Evolutionary conservation across 345 rosid genomes (phyloP).

Genomic region (Acer yangbiense): DNA sequence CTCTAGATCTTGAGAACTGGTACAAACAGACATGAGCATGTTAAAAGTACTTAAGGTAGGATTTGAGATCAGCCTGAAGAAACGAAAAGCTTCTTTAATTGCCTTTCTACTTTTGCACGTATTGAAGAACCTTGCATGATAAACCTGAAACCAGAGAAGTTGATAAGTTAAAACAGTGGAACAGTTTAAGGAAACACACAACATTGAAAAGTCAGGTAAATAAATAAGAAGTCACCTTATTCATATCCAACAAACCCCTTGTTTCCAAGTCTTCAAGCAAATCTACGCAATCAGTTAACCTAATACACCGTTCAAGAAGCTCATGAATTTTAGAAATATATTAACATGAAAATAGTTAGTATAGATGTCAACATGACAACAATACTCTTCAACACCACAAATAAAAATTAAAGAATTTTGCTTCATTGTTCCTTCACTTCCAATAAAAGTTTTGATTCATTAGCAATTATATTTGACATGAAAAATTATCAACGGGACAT

Average conservation of each 20-base stretch:
- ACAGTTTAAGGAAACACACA: background rate
- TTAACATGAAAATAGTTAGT: background rate
- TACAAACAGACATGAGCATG: slow-evolving; percentile 92
- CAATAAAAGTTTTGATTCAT: background rate
- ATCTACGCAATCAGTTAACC: slow-evolving; percentile 71
- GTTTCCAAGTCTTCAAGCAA: slow-evolving; percentile 80
- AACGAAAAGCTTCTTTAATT: slow-evolving; percentile 81
- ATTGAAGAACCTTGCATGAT: slow-evolving; percentile 81
- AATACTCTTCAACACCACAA: slow-evolving; percentile 1
- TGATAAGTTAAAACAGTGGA: slow-evolving; percentile 17
- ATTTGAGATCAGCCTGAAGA: slow-evolving; percentile 73
- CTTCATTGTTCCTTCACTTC: slow-evolving; percentile 14
- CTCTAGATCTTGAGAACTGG: slow-evolving; percentile 72
- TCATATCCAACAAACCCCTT: slow-evolving; percentile 66
- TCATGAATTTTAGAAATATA: slow-evolving; percentile 12
- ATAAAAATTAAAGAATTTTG: slow-evolving; percentile 15
- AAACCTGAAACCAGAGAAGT: slow-evolving; percentile 49
- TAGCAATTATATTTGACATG: background rate
- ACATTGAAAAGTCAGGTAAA: slow-evolving; percentile 5
- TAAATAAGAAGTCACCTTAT: slow-evolving; percentile 52
- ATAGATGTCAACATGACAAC: slow-evolving; percentile 10
- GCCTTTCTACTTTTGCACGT: slow-evolving; percentile 71
- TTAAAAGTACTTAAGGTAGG: slow-evolving; percentile 94
- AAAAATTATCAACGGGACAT: background rate
- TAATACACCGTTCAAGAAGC: slow-evolving; percentile 30